These are phyloP conservation scores for Colletotrichum abscissum DNA, from an alignment of 2,329 filamentous ascomycete genomes.

Conservation along the genomic window DNA sequence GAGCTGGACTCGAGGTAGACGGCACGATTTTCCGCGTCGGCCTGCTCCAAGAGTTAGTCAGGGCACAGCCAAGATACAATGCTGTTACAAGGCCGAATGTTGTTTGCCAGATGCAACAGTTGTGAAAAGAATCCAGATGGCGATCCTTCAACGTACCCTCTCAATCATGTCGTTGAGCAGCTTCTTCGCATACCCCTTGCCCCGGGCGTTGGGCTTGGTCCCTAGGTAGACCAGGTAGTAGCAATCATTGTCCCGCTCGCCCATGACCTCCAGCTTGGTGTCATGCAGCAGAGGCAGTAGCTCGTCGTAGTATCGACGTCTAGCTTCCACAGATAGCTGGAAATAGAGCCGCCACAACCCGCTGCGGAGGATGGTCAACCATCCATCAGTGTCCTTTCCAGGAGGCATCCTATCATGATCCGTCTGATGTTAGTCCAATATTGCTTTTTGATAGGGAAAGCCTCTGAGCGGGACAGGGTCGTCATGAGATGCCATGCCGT, in stretches of 20 bases:
- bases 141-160: slow-evolving; percentile 57
- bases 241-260: slow-evolving; percentile 72
- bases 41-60: slow-evolving; percentile 51
- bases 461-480: neutral
- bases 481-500: neutral
- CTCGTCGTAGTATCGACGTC: slow-evolving; percentile 80
- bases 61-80: neutral
- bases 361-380: slow-evolving; percentile 76
- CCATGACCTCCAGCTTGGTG: slow-evolving; percentile 77
- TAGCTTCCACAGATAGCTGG: slow-evolving; percentile 78
- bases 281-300: slow-evolving; percentile 80
- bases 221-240: slow-evolving; percentile 90
- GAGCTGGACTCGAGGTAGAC: slow-evolving; percentile 86
- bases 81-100: neutral
- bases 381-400: slow-evolving; percentile 78
- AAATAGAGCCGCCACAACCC: slow-evolving; percentile 84
- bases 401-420: slow-evolving; percentile 74
- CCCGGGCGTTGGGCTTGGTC: slow-evolving; percentile 75
- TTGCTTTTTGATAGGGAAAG: neutral
- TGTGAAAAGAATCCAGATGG: neutral
- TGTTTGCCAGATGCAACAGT: neutral
- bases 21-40: slow-evolving; percentile 74
- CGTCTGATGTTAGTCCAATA: slow-evolving; percentile 30
- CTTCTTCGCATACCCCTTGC: slow-evolving; percentile 78
- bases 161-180: slow-evolving; percentile 77